Evolutionary conservation across 768 basidiomycete species (phyloP), one percentile per base, ranked within the genome.

Genomic region (Lactifluus subvellereus): DNA sequence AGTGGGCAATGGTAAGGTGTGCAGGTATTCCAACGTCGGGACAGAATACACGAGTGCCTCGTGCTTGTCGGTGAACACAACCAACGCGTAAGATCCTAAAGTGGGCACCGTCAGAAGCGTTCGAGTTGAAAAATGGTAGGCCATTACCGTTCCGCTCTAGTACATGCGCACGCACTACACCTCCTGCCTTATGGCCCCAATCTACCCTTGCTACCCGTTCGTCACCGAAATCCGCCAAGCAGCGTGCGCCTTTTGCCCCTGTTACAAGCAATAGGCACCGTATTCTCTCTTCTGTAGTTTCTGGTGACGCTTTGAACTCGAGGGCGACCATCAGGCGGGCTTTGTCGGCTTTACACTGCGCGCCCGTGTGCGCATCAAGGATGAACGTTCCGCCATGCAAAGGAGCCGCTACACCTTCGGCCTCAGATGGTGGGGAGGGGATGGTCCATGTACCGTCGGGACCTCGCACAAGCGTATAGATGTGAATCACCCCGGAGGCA

Each of bases 201-300:
- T 92, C 88, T 1, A 77, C 80, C 71, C 83, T 89, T 4, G 80
- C 83, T 20, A 91, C 72, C 50, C 82, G 78, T 14, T 89, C 83
- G 3, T 90, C 90, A 51, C 77, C 83, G 42, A 91, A 77, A 68
- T 87, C 81, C 4, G 80, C 72, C 51, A 78, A 77, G 55, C 77
- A 79, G 63, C 84, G 77, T 2, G 81, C 86, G 57, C 85, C 84
- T 67, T 82, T 87, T 10, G 74, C 72, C 20, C 86, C 84, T 13
- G 82, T 81, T 1, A 78, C 75, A 0, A 90, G 74, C 78, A 79
- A 79, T 38, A 83, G 70, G 65, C 76, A 77, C 51, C 75, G 64
- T 13, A 68, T 71, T 20, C 66, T 69, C 43, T 73, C 73, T 10
- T 60, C 64, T 33, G 59, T 61, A 9, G 72, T 69, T 9, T 66